A percentile compares a stretch with the other conserved stretches of the same genome.
These are phyloP conservation scores for Chytriomyces sp. DNA, from an alignment of 192 early-diverging fungal genomes.

Conservation along the genomic window DNA sequence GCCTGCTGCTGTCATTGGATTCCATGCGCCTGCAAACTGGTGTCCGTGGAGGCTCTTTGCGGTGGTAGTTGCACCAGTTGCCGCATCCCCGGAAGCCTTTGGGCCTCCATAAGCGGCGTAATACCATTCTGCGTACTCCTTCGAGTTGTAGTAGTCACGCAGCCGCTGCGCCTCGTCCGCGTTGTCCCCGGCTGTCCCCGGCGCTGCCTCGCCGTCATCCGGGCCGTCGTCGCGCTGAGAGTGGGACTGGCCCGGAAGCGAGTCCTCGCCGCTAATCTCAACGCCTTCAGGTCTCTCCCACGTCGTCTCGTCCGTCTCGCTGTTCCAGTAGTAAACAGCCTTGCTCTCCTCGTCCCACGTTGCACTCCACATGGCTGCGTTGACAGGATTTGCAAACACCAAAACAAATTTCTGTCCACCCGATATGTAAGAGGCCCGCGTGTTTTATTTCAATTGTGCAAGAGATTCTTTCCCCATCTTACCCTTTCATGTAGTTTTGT, in stretches of 20 bases:
- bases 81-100: neutral
- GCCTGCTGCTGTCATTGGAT: conserved; percentile 1
- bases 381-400: no score
- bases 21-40: conserved; percentile 8
- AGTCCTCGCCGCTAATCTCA: conserved; percentile 12
- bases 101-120: conserved; percentile 1
- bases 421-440: no score
- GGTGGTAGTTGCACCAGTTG: neutral
- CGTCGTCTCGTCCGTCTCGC: conserved; percentile 31
- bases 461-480: no score
- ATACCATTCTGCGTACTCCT: conserved; percentile 30
- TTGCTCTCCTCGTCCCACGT: neutral
- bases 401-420: no score
- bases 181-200: neutral
- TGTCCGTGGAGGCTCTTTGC: neutral
- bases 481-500: no score
- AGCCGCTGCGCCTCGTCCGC: neutral
- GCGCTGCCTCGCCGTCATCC: neutral
- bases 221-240: neutral
- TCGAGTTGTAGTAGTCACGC: conserved; percentile 27
- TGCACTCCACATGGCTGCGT: no score
- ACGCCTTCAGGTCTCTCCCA: conserved; percentile 26
- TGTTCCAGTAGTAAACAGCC: conserved; percentile 23
- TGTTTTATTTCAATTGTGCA: no score
- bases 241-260: neutral